phyloP scores from a whole-genome alignment of 352 stramenopile genomes.

The Globisporangium abappressorium region DNA sequence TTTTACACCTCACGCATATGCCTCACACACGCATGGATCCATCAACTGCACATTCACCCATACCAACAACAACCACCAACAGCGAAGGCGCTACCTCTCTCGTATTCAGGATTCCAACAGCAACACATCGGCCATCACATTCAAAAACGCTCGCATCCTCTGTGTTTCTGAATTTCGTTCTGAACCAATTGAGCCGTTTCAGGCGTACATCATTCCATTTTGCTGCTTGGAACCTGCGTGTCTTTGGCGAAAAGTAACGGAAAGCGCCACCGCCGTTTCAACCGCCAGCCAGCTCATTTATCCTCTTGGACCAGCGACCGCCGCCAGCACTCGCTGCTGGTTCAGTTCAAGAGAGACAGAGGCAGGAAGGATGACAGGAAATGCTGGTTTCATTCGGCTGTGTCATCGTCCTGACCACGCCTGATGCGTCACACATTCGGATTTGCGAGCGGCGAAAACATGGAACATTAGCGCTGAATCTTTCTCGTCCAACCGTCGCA shows the following conservation, averaged over 20 bases:
- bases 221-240: background rate
- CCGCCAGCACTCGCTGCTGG: too few relatives aligned
- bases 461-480: conserved; percentile 12
- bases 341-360: background rate
- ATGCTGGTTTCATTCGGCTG: background rate
- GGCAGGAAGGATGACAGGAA: background rate
- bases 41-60: too few relatives aligned
- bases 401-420: background rate
- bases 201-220: background rate
- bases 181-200: background rate
- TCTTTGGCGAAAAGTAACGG: background rate
- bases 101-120: background rate
- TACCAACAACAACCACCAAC: too few relatives aligned
- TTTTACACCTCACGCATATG: background rate
- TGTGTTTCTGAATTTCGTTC: background rate
- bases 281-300: background rate
- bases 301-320: too few relatives aligned
- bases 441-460: background rate
- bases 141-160: background rate
- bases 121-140: background rate
- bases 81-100: too few relatives aligned
- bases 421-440: conserved; percentile 1
- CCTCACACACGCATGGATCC: background rate
- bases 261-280: background rate
- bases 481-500: conserved; percentile 13